Conservation (phyloP, 2,329 filamentous ascomycete species). For the Pseudocercospora crystallina region DNA sequence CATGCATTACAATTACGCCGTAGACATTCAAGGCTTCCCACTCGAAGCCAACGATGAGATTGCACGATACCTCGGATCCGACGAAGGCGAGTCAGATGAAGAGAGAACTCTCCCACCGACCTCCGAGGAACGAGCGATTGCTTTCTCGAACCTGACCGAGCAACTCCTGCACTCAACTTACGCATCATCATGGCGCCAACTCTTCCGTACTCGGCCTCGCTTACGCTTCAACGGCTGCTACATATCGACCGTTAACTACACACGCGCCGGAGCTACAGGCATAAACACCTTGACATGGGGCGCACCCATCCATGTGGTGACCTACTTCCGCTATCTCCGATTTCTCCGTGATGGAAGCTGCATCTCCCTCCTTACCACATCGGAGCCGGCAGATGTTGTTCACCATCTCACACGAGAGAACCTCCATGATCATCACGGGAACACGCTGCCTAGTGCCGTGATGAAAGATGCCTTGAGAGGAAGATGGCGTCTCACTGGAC, state of each 20-base stretch:
- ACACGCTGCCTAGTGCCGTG: slow-evolving; percentile 49
- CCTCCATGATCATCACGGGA: slow-evolving; percentile 47
- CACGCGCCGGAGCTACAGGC: slow-evolving; percentile 73
- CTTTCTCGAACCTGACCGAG: slow-evolving; percentile 27
- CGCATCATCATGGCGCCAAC: slow-evolving; percentile 51
- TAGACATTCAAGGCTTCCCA: slow-evolving; percentile 55
- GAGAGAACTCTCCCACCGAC: slow-evolving; percentile 23
- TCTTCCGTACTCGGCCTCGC: slow-evolving; percentile 80
- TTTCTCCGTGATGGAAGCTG: slow-evolving; percentile 88
- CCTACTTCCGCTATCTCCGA: slow-evolving; percentile 94
- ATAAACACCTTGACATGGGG: slow-evolving; percentile 72
- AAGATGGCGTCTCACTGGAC: slow-evolving; percentile 64
- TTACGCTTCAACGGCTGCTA: slow-evolving; percentile 95
- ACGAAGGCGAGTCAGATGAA: slow-evolving; percentile 20
- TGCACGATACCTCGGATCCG: slow-evolving; percentile 23
- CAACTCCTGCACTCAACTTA: slow-evolving; percentile 31
- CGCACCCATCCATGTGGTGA: slow-evolving; percentile 88
- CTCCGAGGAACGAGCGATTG: slow-evolving; percentile 22
- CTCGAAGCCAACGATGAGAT: slow-evolving; percentile 27
- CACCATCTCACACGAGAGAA: slow-evolving; percentile 75
- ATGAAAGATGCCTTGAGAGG: slow-evolving; percentile 69
- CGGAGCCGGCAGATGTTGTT: slow-evolving; percentile 83
- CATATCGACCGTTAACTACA: slow-evolving; percentile 95
- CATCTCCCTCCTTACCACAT: slow-evolving; percentile 76
- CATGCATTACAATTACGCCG: slow-evolving; percentile 80